Percentiles rank a stretch among this genome's conserved stretches.
Conservation (phyloP, 768 basidiomycete species). For the Collybia nuda region DNA sequence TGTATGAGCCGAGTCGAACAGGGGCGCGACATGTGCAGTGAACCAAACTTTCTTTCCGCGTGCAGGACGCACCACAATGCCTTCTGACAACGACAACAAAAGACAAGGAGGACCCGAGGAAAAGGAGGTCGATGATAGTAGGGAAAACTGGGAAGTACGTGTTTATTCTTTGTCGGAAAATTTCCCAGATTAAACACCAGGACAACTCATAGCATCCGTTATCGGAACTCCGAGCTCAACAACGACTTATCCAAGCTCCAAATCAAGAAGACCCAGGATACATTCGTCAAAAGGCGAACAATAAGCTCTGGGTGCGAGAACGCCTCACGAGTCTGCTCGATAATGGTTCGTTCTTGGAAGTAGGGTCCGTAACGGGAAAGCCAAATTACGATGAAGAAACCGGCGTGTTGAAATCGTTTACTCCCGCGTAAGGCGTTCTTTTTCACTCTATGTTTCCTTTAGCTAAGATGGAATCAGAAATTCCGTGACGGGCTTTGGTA, state of each 20-base stretch:
- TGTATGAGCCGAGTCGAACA: no score
- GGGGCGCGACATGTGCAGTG: no score
- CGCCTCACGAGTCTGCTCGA: conserved; percentile 33
- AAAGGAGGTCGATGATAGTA: neutral
- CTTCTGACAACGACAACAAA: conserved; percentile 13
- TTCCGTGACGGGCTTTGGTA: conserved; percentile 36
- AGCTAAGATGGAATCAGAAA: conserved; percentile 21
- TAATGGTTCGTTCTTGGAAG: conserved; percentile 29
- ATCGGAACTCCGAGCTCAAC: conserved; percentile 27
- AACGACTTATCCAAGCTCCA: conserved; percentile 27
- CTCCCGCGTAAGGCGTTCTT: conserved; percentile 29
- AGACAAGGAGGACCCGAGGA: neutral
- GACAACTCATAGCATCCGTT: conserved; percentile 24
- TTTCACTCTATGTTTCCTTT: neutral
- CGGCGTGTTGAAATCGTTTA: conserved; percentile 28
- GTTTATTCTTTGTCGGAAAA: neutral
- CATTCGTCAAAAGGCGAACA: conserved; percentile 34
- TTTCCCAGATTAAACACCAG: neutral
- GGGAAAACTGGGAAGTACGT: conserved; percentile 32
- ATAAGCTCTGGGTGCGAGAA: conserved; percentile 41
- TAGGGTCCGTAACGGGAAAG: conserved; percentile 37
- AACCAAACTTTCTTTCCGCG: no score
- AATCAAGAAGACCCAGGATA: conserved; percentile 36
- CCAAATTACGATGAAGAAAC: conserved; percentile 25
- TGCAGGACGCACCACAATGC: conserved; percentile 23